Percentiles rank a stretch among this genome's conserved stretches.
These are phyloP conservation scores for Schoenoplectus triqueter DNA, from an alignment of 202 grass and related monocot species.

Conservation along the genomic window DNA sequence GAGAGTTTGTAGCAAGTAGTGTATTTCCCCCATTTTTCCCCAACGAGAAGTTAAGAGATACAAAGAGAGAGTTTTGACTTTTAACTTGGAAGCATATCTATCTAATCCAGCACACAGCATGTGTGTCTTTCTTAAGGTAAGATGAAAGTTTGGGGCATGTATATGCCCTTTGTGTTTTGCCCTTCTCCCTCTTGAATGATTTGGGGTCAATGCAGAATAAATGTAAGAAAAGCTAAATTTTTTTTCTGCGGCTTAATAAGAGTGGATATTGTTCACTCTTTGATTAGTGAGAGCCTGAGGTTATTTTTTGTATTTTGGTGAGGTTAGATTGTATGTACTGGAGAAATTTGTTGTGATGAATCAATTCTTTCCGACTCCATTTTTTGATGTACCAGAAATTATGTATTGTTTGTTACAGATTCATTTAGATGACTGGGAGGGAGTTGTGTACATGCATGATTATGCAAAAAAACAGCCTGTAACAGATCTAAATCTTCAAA, in stretches of 20 bases:
- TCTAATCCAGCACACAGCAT: not conserved
- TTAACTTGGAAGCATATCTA: constrained; percentile 40
- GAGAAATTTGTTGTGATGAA: constrained; percentile 36
- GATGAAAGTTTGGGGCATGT: constrained; percentile 28
- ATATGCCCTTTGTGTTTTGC: constrained; percentile 12
- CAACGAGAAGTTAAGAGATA: constrained; percentile 28
- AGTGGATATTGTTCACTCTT: constrained; percentile 21
- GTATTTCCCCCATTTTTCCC: constrained; percentile 12
- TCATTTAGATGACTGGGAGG: not conserved
- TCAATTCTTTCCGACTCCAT: constrained; percentile 22
- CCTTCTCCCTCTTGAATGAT: constrained; percentile 28
- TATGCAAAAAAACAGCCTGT: not conserved
- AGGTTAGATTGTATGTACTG: constrained; percentile 19
- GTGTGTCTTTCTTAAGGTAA: constrained; percentile 28
- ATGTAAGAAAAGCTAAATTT: constrained; percentile 28
- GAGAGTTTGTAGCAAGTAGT: constrained; percentile 42
- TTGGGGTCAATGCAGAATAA: constrained; percentile 23
- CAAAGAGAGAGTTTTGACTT: constrained; percentile 36
- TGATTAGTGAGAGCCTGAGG: constrained; percentile 27
- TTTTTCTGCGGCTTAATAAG: constrained; percentile 17
- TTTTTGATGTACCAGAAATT: not conserved
- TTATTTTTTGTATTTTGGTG: constrained; percentile 26
- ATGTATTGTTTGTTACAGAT: not conserved
- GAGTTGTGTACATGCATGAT: not conserved
- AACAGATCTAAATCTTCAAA: not conserved